These are phyloP conservation scores for Scenedesmus sp. DNA, from an alignment of 163 green algal genomes.

Conservation along the genomic window DNA sequence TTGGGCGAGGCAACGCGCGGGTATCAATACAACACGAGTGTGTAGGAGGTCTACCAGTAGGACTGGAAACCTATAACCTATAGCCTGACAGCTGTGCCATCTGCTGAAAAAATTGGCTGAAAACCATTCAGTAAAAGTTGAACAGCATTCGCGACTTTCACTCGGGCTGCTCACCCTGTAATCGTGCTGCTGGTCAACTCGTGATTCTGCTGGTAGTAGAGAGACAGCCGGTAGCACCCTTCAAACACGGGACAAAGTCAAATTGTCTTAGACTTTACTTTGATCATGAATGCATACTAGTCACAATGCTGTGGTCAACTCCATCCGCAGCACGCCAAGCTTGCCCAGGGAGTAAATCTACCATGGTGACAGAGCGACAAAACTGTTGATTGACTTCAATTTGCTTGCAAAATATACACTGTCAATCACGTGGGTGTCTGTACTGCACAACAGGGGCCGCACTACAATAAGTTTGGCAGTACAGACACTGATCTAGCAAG, in stretches of 20 bases:
- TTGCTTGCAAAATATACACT: too few relatives aligned
- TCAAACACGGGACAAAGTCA: neutral
- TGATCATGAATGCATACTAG: neutral
- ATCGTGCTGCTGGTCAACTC: neutral
- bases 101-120: too few relatives aligned
- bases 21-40: neutral
- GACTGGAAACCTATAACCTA: neutral
- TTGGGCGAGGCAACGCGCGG: too few relatives aligned
- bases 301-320: neutral
- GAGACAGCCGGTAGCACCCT: neutral
- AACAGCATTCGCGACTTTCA: neutral
- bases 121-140: too few relatives aligned
- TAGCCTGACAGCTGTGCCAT: neutral
- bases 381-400: too few relatives aligned
- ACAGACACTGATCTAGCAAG: too few relatives aligned
- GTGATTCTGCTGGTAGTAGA: neutral
- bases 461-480: too few relatives aligned
- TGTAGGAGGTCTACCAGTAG: conserved; percentile 1
- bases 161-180: neutral
- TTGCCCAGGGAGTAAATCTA: neutral
- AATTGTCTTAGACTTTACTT: neutral
- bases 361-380: neutral
- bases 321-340: neutral
- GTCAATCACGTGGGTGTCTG: too few relatives aligned
- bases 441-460: too few relatives aligned